Evolutionary conservation across 2,329 filamentous ascomycete species (phyloP), one percentile per base, ranked within the genome.

Genomic region (Macrophomina pseudophaseolina): DNA sequence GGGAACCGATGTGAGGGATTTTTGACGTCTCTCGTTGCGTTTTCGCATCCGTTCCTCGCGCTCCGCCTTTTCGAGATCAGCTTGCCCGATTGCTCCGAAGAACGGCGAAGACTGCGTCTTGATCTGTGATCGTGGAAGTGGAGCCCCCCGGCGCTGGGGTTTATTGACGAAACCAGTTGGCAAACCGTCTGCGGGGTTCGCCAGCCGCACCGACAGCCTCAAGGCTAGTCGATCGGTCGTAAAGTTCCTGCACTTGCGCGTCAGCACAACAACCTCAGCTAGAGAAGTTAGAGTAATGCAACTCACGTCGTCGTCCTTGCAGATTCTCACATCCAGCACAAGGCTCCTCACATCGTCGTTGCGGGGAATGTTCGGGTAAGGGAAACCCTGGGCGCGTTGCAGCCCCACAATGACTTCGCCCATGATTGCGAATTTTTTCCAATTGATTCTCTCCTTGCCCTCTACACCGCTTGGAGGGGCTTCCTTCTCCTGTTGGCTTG

Each of bases 341-440:
- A 97, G 78, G 72, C 91, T 89, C 72, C 89, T 85, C 4, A 91
- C 87, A 64, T 86, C 84, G 67, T 94, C 90, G 72, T 91, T 89
- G 72, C 85, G 89, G 40, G 83, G 82, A 69, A 94, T 81, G 69
- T 89, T 90, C 32, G 88, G 87, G 71, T 97, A 97, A 5, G 93
- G 89, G 58, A 88, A 88, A 64, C 91, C 91, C 79, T 98, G 94
- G 73, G 94, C 97, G 79, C 90, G 91, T 86, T 97, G 96, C 65
- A 99, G 89, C 2, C 92, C 91, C 68, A 97, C 84, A 64, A 98
- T 86, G 5, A 97, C 91, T 72, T 98, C 94, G 6, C 94, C 94
- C 79, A 98, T 89, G 38, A 99, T 90, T 78, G 98, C 94, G 73
- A 98, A 99, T 76, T 99, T 99, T 79, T 91, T 93, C 95, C 95